These are phyloP conservation scores for Zygnema circumcarinatum DNA, from an alignment of 139 green algal species.

Conservation along the genomic window DNA sequence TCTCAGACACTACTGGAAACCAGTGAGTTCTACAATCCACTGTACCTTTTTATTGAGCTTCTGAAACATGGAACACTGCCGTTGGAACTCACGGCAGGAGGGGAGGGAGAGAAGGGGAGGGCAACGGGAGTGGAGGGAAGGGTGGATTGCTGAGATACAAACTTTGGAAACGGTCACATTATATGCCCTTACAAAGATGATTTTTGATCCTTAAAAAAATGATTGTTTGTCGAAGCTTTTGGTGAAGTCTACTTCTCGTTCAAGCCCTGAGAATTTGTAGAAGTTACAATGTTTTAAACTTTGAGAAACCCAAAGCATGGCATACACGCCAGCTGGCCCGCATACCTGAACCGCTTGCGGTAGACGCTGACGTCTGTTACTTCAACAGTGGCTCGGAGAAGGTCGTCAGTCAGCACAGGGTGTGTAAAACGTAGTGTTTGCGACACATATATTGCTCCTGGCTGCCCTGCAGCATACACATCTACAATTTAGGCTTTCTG, in stretches of 20 bases:
- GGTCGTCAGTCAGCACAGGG: neutral
- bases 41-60: no score
- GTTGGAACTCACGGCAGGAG: neutral
- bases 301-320: neutral
- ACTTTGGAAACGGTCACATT: neutral
- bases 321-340: neutral
- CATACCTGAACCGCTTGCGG: conserved; percentile 1
- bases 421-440: conserved; percentile 11
- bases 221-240: no score
- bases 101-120: neutral
- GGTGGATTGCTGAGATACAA: neutral
- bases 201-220: no score
- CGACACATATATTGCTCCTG: conserved; percentile 5
- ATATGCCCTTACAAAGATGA: neutral
- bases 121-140: neutral
- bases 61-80: neutral
- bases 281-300: neutral
- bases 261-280: neutral
- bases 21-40: no score
- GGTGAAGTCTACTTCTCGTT: no score
- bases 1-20: no score
- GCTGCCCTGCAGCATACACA: neutral
- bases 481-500: neutral
- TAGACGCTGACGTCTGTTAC: neutral
- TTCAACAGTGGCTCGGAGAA: neutral